Percentiles rank a stretch among this genome's conserved stretches.
Conservation (phyloP, 164 flowering plant genomes). For the Dillenia turbinata region DNA sequence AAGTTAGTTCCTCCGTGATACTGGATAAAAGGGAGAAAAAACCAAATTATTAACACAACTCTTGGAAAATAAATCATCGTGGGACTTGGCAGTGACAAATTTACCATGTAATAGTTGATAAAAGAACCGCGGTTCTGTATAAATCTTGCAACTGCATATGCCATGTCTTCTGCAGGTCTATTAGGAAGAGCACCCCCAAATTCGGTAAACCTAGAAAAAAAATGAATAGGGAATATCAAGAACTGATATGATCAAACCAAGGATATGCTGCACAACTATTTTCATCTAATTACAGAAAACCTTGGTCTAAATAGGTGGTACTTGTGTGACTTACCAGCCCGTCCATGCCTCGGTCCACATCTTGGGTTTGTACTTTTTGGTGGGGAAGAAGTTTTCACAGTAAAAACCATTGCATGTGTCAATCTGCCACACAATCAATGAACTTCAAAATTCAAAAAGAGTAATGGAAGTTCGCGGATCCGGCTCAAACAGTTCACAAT, state of each 20-base stretch:
- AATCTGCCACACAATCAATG: constrained; percentile 29
- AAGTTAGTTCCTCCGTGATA: constrained; percentile 72
- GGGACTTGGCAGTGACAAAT: neutral
- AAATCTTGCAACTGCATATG: constrained; percentile 53
- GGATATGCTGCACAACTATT: too few species aligned
- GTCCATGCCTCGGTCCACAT: constrained; percentile 72
- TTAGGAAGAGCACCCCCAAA: constrained; percentile 56
- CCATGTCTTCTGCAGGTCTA: constrained; percentile 62
- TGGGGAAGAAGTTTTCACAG: constrained; percentile 50
- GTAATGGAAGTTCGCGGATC: too few species aligned
- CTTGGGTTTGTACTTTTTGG: constrained; percentile 48
- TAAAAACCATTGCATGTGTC: constrained; percentile 66
- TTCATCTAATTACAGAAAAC: too few species aligned
- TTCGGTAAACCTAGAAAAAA: constrained; percentile 39
- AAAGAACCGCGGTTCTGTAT: constrained; percentile 60
- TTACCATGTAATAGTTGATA: constrained; percentile 58
- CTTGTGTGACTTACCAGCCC: constrained; percentile 43
- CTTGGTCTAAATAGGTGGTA: too few species aligned
- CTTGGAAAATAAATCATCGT: too few species aligned
- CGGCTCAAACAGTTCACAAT: too few species aligned
- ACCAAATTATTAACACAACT: neutral
- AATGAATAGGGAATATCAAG: neutral
- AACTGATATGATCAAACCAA: too few species aligned
- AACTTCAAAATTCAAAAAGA: too few species aligned
- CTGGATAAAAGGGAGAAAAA: constrained; percentile 16